phyloP scores from a whole-genome alignment of 202 grass and related monocot genomes.

The Eragrostis tef region DNA sequence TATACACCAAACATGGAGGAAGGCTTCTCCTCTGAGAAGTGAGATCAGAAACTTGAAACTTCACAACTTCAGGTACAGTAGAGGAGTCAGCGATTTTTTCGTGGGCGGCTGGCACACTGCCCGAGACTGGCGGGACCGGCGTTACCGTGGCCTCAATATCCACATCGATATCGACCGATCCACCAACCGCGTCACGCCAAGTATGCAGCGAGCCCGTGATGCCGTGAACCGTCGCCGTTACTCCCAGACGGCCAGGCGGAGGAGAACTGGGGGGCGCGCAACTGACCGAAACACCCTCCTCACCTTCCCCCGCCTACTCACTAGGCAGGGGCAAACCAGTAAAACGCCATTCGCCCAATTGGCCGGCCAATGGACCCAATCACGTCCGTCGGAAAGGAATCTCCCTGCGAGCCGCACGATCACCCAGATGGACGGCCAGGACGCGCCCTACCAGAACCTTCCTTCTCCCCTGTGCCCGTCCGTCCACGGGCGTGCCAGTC shows the following conservation, averaged over 20 bases:
- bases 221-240: conserved; percentile 39
- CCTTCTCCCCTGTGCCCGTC: background rate
- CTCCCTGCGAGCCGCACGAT: conserved; percentile 1
- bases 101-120: conserved; percentile 21
- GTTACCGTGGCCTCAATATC: conserved; percentile 34
- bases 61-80: background rate
- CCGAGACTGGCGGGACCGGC: conserved; percentile 1
- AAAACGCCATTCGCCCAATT: background rate
- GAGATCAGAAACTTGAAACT: too few species aligned
- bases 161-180: background rate
- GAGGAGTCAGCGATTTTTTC: background rate
- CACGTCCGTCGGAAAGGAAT: conserved; percentile 39
- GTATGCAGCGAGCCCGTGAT: conserved; percentile 16
- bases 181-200: conserved; percentile 33
- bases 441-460: conserved; percentile 59
- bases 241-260: background rate
- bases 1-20: background rate
- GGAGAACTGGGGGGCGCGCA: background rate
- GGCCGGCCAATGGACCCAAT: conserved; percentile 17
- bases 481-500: background rate
- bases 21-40: too few species aligned
- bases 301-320: background rate
- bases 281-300: background rate
- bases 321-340: background rate
- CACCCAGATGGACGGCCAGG: conserved; percentile 37